Conservation (phyloP, 148 eudicot genomes). For the Bassia scoparia region DNA sequence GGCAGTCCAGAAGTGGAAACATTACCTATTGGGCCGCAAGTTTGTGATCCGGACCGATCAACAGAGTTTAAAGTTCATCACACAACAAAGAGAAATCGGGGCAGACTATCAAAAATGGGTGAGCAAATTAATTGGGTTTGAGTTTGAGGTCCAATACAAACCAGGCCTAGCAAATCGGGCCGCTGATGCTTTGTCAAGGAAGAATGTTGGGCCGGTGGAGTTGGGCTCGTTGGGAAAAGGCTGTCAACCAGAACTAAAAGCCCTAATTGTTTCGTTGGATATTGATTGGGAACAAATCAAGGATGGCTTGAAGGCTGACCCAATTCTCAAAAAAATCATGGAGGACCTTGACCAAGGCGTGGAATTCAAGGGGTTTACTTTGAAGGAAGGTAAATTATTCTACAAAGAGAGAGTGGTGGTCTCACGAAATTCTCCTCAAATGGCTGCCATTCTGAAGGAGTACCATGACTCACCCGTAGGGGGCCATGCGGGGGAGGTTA, state of each 20-base stretch:
- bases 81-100: not conserved
- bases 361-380: no score
- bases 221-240: no score
- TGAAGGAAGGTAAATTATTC: no score
- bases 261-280: no score
- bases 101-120: not conserved
- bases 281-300: no score
- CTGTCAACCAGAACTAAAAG: no score
- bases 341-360: no score
- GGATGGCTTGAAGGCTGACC: no score
- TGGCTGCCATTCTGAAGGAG: no score
- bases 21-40: not conserved
- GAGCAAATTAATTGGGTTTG: not conserved
- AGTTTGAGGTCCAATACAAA: not conserved
- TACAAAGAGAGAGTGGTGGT: no score
- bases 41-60: not conserved
- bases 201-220: no score
- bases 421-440: no score
- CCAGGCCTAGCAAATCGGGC: not conserved
- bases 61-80: not conserved
- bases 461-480: not conserved
- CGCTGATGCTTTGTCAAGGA: not conserved
- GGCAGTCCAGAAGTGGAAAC: not conserved
- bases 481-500: not conserved
- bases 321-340: accelerated